Evolutionary conservation across 257 asterid species (phyloP), one percentile per base, ranked within the genome.

Genomic region (Primulina tabacum): DNA sequence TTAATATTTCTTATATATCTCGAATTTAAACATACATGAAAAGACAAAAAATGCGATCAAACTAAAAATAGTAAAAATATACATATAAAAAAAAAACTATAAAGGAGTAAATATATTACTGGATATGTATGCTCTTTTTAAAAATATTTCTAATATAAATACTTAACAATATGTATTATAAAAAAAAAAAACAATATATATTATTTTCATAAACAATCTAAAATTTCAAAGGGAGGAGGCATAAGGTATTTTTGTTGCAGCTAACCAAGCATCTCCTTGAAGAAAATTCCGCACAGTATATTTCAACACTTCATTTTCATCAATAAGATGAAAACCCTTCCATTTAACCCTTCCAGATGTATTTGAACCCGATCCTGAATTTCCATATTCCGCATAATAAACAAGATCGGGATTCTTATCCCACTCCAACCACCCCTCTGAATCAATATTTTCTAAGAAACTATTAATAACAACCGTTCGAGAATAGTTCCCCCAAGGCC

Each of bases 401-500:
- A 71, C 14, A 5, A 53, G n/a, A 47, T 33, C 60, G 3, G 67
- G 18, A 62, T 32, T 50, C 0, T 5, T 4, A 2, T 7, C 20
- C 69, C 75, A 62, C 2, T 3, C 6, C 14, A 47, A 8, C 69
- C 75, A 62, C 1, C 75, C 73, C 6, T 28, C 75, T 5, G 61
- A 52, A 4, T 61, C 35, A 7, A 61, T 9, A 9, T 40, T 34
- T 6, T 62, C 55, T 6, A 71, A 40, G 2, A 11, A n/a, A 61
- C 61, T 26, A 3, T 32, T 37, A 32, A 71, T 8, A 0, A 71
- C 7, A 4, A 71, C 69, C 1, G 70, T 71, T 29, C 43, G 20
- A 3, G 70, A 52, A 18, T 52, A 71, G 11, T 20, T 20, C 29
- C 28, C 62, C 70, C 70, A 71, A 21, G 70, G 76, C 38, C 76